These are phyloP conservation scores for Chalciporus pseudorubinellus DNA, from an alignment of 768 basidiomycete genomes.

Conservation along the genomic window DNA sequence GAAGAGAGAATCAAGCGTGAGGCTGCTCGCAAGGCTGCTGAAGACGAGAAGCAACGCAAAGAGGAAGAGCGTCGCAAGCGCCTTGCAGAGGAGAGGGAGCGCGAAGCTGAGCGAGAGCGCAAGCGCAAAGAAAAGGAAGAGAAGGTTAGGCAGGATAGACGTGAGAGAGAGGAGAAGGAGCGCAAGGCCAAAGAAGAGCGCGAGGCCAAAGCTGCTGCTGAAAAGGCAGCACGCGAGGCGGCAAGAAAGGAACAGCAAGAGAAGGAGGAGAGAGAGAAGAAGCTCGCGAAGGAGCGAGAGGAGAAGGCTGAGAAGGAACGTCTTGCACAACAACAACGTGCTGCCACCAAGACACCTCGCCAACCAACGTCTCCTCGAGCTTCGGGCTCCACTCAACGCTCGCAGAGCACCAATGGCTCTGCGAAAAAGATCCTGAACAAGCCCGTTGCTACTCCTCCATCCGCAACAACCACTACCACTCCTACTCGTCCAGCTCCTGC, in stretches of 20 bases:
- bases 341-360: conserved; percentile 45
- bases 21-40: conserved; percentile 66
- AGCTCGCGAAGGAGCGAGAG: conserved; percentile 60
- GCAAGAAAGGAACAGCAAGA: conserved; percentile 47
- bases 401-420: conserved; percentile 44
- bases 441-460: conserved; percentile 30
- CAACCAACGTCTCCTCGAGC: conserved; percentile 51
- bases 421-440: conserved; percentile 67
- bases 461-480: conserved; percentile 33
- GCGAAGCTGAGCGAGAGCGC: conserved; percentile 71
- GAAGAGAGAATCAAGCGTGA: conserved; percentile 85
- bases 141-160: conserved; percentile 46
- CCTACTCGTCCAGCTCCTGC: conserved; percentile 38
- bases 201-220: conserved; percentile 52
- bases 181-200: conserved; percentile 62
- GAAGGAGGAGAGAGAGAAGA: conserved; percentile 67
- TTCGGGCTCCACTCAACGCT: conserved; percentile 47
- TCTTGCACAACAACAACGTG: conserved; percentile 48
- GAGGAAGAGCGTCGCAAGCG: conserved; percentile 83
- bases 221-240: conserved; percentile 43
- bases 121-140: conserved; percentile 77
- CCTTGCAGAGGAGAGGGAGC: conserved; percentile 75
- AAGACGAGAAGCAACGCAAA: conserved; percentile 79
- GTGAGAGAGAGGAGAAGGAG: conserved; percentile 61
- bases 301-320: conserved; percentile 54